phyloP scores from a whole-genome alignment of 495 filamentous ascomycete species.

The Sphaerosporella brunnea region DNA sequence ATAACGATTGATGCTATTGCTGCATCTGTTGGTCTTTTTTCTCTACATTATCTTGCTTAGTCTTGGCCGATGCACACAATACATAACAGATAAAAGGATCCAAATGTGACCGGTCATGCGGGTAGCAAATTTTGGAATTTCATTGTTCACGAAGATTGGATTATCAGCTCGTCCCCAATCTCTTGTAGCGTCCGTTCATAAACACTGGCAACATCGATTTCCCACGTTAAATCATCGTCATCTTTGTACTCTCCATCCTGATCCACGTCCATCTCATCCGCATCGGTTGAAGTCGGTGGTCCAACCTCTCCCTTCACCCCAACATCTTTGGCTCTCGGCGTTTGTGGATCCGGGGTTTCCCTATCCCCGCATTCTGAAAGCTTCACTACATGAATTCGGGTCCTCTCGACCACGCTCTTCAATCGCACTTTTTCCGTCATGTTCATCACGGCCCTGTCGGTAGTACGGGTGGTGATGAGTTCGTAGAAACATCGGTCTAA shows the following conservation, averaged over 20 bases:
- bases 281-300: not conserved
- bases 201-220: conserved; percentile 22
- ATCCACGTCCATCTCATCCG: conserved; percentile 9
- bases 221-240: conserved; percentile 8
- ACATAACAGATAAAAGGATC: no score
- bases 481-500: conserved; percentile 23
- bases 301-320: not conserved
- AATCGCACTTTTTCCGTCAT: conserved; percentile 25
- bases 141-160: not conserved
- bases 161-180: not conserved
- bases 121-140: no score
- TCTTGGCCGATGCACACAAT: no score
- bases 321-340: not conserved
- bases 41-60: no score
- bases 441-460: conserved; percentile 7
- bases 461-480: conserved; percentile 20
- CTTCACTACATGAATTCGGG: conserved; percentile 23
- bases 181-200: conserved; percentile 9
- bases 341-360: conserved; percentile 5
- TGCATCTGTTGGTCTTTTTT: no score
- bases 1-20: no score
- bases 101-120: no score
- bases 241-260: conserved; percentile 5
- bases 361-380: conserved; percentile 1
- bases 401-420: conserved; percentile 21